phyloP scores from a whole-genome alignment of 192 early-diverging fungal genomes.

The Piromyces finnis region DNA sequence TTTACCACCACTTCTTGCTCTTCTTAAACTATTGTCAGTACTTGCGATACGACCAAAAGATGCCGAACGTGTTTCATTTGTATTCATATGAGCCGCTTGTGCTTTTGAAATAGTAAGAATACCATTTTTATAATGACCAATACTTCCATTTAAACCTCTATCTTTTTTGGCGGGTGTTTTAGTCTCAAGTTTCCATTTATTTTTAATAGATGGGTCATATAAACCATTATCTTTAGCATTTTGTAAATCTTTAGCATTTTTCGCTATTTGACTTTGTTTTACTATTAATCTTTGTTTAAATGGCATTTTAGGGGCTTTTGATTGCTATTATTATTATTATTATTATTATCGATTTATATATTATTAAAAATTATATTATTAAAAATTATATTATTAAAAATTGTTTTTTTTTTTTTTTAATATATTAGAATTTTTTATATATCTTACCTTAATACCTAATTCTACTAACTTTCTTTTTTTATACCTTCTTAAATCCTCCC shows the following conservation, averaged over 20 bases:
- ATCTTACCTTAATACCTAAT: conserved; percentile 13
- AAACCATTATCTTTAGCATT: conserved; percentile 21
- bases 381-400: neutral
- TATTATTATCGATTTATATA: no score
- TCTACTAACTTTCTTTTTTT: conserved; percentile 11
- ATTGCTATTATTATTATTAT: neutral
- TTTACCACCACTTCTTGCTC: neutral
- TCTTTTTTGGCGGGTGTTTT: neutral
- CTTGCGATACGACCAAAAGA: neutral
- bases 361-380: neutral
- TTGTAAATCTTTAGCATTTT: conserved; percentile 2
- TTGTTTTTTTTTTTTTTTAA: neutral
- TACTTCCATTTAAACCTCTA: neutral
- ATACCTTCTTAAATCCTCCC: conserved; percentile 18
- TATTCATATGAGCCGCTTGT: neutral
- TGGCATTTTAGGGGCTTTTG: conserved; percentile 11
- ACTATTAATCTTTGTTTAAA: conserved; percentile 8
- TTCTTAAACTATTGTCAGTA: neutral
- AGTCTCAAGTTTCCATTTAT: conserved; percentile 1
- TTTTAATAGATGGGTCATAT: conserved; percentile 13
- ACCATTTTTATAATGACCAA: neutral
- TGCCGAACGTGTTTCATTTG: neutral
- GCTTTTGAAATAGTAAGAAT: neutral
- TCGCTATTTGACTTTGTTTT: conserved; percentile 11
- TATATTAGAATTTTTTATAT: no score